phyloP scores from a whole-genome alignment of 345 rosid species.

The Brassica nigra region DNA sequence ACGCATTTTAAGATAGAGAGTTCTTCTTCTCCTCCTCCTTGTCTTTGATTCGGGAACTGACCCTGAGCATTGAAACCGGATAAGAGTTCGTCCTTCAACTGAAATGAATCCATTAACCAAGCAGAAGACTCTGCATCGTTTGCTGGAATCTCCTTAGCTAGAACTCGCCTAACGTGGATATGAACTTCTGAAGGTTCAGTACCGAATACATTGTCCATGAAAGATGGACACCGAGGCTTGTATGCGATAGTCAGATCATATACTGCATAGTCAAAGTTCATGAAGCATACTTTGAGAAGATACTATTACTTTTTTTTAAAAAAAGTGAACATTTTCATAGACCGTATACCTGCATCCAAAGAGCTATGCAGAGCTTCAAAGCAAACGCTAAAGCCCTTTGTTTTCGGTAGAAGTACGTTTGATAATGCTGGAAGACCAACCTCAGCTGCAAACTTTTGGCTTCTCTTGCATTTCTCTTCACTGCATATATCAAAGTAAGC shows the following conservation, averaged over 20 bases:
- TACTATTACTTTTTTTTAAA: neutral
- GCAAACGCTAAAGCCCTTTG: conserved; percentile 69
- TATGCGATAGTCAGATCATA: conserved; percentile 79
- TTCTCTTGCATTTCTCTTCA: conserved; percentile 63
- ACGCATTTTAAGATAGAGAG: conserved; percentile 56
- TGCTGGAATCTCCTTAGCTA: conserved; percentile 49
- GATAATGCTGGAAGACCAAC: conserved; percentile 68
- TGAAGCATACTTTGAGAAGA: neutral
- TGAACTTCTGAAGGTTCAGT: conserved; percentile 83
- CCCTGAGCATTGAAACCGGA: conserved; percentile 59
- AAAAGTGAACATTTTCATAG: neutral
- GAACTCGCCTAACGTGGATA: conserved; percentile 63
- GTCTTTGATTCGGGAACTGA: conserved; percentile 55
- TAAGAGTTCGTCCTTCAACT: conserved; percentile 62
- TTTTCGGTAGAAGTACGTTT: conserved; percentile 74
- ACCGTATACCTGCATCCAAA: conserved; percentile 67
- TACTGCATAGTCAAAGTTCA: conserved; percentile 52
- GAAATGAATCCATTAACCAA: conserved; percentile 65
- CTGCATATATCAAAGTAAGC: conserved; percentile 43
- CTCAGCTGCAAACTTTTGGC: conserved; percentile 68
- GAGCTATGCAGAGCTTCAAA: conserved; percentile 60
- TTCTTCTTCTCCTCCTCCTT: conserved; percentile 35
- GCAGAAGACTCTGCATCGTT: conserved; percentile 51
- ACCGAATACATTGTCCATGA: conserved; percentile 82
- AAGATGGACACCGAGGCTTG: conserved; percentile 66